phyloP scores from a whole-genome alignment of 1,284 basidiomycete species.

The Marasmius sp. region DNA sequence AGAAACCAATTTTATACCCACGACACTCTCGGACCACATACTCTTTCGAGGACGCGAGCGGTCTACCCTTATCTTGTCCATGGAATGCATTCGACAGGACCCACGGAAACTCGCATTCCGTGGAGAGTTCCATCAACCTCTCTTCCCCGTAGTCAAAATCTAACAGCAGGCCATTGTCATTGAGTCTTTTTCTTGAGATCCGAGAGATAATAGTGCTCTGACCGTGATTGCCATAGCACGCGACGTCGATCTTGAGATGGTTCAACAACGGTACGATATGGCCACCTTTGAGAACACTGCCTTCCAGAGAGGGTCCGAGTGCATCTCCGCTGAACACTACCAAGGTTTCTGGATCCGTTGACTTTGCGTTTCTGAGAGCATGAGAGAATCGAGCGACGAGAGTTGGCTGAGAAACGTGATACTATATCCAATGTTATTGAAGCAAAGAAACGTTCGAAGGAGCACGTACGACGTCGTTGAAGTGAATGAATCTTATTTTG shows the following conservation, averaged over 20 bases:
- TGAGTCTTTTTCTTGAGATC: not conserved
- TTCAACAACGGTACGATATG: constrained; percentile 15
- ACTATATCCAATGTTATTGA: not conserved
- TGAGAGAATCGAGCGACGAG: constrained; percentile 8
- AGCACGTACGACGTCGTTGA: constrained; percentile 15
- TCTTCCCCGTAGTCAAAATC: constrained; percentile 17
- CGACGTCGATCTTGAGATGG: constrained; percentile 13
- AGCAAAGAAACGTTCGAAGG: not conserved
- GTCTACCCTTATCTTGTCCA: not conserved
- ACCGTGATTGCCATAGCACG: constrained; percentile 18
- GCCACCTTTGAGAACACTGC: constrained; percentile 18
- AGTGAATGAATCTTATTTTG: constrained; percentile 8
- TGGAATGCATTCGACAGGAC: constrained; percentile 14
- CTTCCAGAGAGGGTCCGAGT: constrained; percentile 19
- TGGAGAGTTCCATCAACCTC: constrained; percentile 7
- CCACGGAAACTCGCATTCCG: constrained; percentile 13
- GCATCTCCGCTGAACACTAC: constrained; percentile 17
- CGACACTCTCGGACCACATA: not conserved
- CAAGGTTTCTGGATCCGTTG: not conserved
- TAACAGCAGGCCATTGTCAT: not conserved
- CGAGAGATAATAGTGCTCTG: not conserved
- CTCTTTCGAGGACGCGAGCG: constrained; percentile 5
- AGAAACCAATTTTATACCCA: constrained; percentile 9
- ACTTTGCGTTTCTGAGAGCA: not conserved
- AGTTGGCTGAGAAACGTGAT: constrained; percentile 3